Evolutionary conservation across 1,284 basidiomycete genomes (phyloP), one percentile per base, ranked within the genome.

Genomic region (Cryptococcus deneoformans): DNA sequence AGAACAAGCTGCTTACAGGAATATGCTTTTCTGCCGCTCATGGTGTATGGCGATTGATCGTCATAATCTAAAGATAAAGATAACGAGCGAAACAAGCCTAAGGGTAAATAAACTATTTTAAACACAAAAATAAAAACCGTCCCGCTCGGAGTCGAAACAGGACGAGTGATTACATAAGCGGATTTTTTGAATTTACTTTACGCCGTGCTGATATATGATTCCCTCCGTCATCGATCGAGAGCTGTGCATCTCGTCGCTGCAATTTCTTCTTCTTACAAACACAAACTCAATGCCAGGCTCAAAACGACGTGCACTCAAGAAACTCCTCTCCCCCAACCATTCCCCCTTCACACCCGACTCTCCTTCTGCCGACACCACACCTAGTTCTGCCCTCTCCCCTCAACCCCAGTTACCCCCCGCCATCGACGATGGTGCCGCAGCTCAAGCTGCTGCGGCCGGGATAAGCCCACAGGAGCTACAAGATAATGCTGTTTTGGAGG

Each of bases 251-350:
- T 29, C n/a, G 24, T 47, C 46, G 34, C 16, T 29, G 12, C 46
- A 24, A 8, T 29, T 10, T 47, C 34, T 29, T 47, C 45, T 29
- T 42, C 10, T 42, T 42, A 42, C 40, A 42, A 42, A 42, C 46
- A 47, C 29, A 20, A 9, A 42, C 52, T 65, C 43, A 14, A 75
- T 75, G 75, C 71, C 75, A 10, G 77, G 77, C 51, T 67, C 71
- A 38, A 77, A 77, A 61, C 71, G 76, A 34, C 60, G 72, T 51
- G 72, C 72, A 9, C 62, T 77, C 16, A 77, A 77, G 56, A 76
- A 77, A 61, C 70, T 77, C 42, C 62, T 76, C 16, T 69, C 6
- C 68, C 68, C 43, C 53, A 54, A 47, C n/a, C 14, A 8, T 54
- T 57, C 34, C 2, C 2, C 58, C 34, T 53, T 44, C 20, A 44